Evolutionary conservation across 176 grass and related monocot species (phyloP).

Genomic region (Phoenix dactylifera): DNA sequence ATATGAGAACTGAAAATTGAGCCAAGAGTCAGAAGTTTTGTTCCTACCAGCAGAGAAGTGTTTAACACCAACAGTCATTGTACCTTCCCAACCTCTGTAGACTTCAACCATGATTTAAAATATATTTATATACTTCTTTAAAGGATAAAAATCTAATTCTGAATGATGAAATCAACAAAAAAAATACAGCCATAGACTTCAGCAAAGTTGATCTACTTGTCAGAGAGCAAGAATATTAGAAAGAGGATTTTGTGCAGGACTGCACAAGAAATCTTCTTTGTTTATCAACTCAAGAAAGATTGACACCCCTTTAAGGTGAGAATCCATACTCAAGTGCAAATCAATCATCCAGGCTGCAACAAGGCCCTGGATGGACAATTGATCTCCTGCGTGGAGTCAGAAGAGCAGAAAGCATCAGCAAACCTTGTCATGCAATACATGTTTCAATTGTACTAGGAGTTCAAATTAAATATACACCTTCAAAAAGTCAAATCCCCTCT

Average conservation of each 20-base stretch:
- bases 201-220: conserved; percentile 17
- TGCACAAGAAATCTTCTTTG: conserved; percentile 24
- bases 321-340: conserved; percentile 28
- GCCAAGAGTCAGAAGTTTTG: conserved; percentile 19
- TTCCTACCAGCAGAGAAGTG: conserved; percentile 19
- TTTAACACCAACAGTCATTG: conserved; percentile 22
- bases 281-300: conserved; percentile 35
- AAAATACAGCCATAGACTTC: conserved; percentile 13
- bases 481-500: conserved; percentile 35
- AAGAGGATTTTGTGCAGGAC: conserved; percentile 27
- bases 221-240: conserved; percentile 25
- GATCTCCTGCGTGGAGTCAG: conserved; percentile 45
- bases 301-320: conserved; percentile 13
- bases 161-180: conserved; percentile 9
- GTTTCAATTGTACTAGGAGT: conserved; percentile 17
- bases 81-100: conserved; percentile 46
- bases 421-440: conserved; percentile 19
- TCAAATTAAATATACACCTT: conserved; percentile 30
- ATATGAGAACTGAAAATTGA: conserved; percentile 21
- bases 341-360: not conserved
- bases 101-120: conserved; percentile 33
- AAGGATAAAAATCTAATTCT: conserved; percentile 15
- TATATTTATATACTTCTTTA: conserved; percentile 25
- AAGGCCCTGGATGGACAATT: conserved; percentile 33
- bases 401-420: conserved; percentile 34